Conservation (phyloP, 129 eudicot species). For the Pittosporum tobira region DNA sequence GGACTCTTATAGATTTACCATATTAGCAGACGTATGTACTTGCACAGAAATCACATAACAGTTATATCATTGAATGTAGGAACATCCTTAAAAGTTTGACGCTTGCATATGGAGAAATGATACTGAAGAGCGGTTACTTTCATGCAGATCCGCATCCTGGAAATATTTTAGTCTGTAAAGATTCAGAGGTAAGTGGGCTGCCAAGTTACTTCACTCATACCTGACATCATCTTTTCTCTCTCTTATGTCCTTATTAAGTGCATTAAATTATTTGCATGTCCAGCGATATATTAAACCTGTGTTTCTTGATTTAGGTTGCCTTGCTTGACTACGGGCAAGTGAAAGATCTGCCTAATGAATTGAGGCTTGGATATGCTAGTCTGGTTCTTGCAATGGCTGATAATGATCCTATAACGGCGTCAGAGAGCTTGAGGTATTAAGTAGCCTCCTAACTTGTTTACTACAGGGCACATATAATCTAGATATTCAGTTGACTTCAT, state of each 20-base stretch:
- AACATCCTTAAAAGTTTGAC: conserved; percentile 79
- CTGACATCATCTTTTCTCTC: neutral
- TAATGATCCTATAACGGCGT: conserved; percentile 64
- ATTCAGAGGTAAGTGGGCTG: conserved; percentile 56
- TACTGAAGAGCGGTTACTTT: conserved; percentile 93
- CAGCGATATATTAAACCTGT: neutral
- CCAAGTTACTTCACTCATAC: conserved; percentile 1
- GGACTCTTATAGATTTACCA: neutral
- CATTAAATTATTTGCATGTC: neutral
- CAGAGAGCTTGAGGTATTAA: conserved; percentile 67
- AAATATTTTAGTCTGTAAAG: conserved; percentile 79
- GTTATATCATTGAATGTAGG: conserved; percentile 33
- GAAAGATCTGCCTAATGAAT: conserved; percentile 77
- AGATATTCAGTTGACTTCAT: too few relatives aligned
- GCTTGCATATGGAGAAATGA: conserved; percentile 96
- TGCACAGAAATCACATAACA: neutral
- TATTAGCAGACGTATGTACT: neutral
- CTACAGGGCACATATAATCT: too few relatives aligned
- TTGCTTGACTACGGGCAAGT: conserved; percentile 99
- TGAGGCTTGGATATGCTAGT: conserved; percentile 90
- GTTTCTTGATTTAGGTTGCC: conserved; percentile 48
- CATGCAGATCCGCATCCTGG: conserved; percentile 99
- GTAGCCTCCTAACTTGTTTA: neutral
- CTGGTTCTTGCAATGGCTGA: conserved; percentile 90
- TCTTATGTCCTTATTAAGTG: neutral